These are phyloP conservation scores for Colletotrichum sp. DNA, from an alignment of 2,329 filamentous ascomycete species.

Conservation along the genomic window DNA sequence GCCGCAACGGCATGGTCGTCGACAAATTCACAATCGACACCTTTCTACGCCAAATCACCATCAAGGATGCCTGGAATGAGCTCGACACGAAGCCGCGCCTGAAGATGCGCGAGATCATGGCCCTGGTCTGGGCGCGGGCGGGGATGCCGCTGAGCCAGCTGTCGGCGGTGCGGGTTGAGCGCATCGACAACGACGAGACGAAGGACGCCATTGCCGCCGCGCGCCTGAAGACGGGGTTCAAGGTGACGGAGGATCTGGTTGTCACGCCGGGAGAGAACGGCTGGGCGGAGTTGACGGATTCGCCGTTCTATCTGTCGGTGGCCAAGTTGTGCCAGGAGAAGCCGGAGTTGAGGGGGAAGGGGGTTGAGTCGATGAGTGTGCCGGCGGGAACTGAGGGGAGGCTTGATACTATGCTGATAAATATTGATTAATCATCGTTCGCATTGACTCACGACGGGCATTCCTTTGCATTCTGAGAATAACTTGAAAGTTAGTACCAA, in stretches of 20 bases:
- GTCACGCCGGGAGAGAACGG: neutral
- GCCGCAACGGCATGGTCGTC: neutral
- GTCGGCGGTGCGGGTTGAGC: neutral
- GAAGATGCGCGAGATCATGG: neutral
- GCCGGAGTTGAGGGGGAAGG: neutral
- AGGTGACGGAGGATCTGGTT: neutral
- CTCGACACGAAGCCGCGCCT: neutral
- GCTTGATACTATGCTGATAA: neutral
- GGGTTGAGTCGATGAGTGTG: neutral
- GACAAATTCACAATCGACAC: neutral
- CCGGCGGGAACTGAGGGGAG: neutral
- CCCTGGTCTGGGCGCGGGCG: neutral
- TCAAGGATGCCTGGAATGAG: neutral
- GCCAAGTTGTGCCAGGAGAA: neutral
- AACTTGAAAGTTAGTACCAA: neutral
- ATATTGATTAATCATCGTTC: neutral
- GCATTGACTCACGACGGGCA: neutral
- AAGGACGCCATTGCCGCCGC: neutral
- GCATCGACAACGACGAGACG: neutral
- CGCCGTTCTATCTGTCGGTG: neutral
- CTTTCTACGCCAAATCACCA: fast-evolving
- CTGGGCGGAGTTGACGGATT: neutral
- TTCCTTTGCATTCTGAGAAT: neutral
- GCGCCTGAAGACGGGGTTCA: neutral
- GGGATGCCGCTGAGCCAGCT: neutral